Percentiles rank a stretch among this genome's conserved stretches.
These are phyloP conservation scores for Solanum pimpinellifolium DNA, from an alignment of 257 asterid genomes.

Conservation along the genomic window DNA sequence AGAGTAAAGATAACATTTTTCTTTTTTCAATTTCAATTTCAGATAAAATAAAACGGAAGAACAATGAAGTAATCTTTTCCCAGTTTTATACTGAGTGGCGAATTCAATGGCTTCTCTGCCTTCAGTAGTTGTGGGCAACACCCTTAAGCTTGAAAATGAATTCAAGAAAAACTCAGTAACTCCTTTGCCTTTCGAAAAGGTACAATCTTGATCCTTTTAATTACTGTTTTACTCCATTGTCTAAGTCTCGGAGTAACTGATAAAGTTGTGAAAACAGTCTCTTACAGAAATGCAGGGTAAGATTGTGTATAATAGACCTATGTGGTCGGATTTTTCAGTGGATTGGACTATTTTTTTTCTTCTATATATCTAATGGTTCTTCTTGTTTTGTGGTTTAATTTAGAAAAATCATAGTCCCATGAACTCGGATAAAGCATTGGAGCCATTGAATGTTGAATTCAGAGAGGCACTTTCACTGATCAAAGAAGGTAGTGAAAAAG, in stretches of 20 bases:
- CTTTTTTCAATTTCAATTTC: neutral
- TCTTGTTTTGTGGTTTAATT: neutral
- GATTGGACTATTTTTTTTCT: neutral
- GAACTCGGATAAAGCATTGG: slow-evolving; percentile 30
- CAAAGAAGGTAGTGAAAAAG: slow-evolving; percentile 25
- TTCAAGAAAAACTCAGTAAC: slow-evolving; percentile 37
- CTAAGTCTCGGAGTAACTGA: neutral
- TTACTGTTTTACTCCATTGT: neutral
- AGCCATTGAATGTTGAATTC: slow-evolving; percentile 27
- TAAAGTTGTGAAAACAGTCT: neutral
- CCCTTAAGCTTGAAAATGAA: slow-evolving; percentile 55
- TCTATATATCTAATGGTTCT: neutral
- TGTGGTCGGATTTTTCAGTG: neutral
- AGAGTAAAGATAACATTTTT: slow-evolving; percentile 21
- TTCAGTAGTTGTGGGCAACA: slow-evolving; percentile 39
- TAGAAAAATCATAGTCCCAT: slow-evolving; percentile 29
- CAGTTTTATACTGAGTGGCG: neutral
- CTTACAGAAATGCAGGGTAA: neutral
- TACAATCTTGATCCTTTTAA: slow-evolving; percentile 3
- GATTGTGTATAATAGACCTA: neutral
- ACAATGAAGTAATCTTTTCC: neutral
- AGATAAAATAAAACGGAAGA: neutral
- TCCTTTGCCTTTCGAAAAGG: slow-evolving; percentile 54
- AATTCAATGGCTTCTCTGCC: slow-evolving; percentile 85
- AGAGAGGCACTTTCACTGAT: slow-evolving; percentile 29